Evolutionary conservation across 176 grass and related monocot species (phyloP).

Genomic region (Dendrocalamus sinicus): DNA sequence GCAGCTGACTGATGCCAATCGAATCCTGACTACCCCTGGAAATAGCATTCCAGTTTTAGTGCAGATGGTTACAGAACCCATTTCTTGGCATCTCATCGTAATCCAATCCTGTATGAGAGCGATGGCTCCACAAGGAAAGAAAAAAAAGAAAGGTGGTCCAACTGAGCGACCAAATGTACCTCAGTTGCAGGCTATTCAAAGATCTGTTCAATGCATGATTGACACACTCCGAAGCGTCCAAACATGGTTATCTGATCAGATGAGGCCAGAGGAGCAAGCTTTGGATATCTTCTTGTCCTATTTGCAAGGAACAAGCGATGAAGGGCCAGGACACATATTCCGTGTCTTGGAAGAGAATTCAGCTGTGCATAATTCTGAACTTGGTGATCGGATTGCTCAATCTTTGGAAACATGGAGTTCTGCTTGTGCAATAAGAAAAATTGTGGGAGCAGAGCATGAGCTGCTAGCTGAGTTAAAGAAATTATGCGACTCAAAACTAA

Average conservation of each 20-base stretch:
- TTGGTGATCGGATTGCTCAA: constrained; percentile 63
- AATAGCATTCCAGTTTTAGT: constrained; percentile 65
- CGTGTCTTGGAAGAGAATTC: constrained; percentile 61
- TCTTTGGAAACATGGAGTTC: constrained; percentile 69
- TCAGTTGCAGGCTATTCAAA: constrained; percentile 62
- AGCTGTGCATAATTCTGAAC: constrained; percentile 43
- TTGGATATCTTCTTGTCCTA: constrained; percentile 63
- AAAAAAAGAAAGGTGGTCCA: constrained; percentile 80
- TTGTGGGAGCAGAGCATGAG: constrained; percentile 55
- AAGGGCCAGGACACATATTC: constrained; percentile 57
- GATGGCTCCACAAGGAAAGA: constrained; percentile 74
- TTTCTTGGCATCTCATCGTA: constrained; percentile 86
- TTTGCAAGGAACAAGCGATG: constrained; percentile 55
- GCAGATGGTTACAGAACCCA: constrained; percentile 75
- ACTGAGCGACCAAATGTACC: constrained; percentile 58
- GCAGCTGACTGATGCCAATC: constrained; percentile 53
- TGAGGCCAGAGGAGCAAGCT: constrained; percentile 62
- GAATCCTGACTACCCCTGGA: constrained; percentile 63
- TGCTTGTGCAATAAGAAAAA: constrained; percentile 57
- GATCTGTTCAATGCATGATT: constrained; percentile 66
- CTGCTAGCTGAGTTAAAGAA: constrained; percentile 54
- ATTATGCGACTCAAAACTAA: constrained; percentile 67
- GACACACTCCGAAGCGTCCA: constrained; percentile 49
- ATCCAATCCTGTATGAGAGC: constrained; percentile 77
- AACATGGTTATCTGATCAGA: constrained; percentile 73